Percentiles rank a stretch among this genome's conserved stretches.
Evolutionary conservation across 1,284 basidiomycete genomes (phyloP).

Genomic region (Grifola frondosa): DNA sequence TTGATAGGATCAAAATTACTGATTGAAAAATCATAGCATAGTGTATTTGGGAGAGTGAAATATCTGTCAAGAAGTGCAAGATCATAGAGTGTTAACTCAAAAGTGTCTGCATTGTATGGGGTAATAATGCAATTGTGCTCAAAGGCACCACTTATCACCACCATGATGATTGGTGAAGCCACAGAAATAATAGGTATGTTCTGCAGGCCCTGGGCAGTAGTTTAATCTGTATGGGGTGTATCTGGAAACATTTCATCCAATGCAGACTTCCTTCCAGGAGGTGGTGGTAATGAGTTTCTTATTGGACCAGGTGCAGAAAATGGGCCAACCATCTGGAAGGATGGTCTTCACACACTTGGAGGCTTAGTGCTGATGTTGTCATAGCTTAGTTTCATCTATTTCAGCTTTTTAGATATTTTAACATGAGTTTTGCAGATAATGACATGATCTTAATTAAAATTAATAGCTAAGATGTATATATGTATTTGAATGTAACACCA

Average conservation of each 20-base stretch:
- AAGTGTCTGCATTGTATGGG: conserved; percentile 19
- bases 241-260: conserved; percentile 5
- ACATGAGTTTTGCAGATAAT: not conserved
- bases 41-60: conserved; percentile 29
- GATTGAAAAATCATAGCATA: conserved; percentile 35
- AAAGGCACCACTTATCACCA: not conserved
- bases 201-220: not conserved
- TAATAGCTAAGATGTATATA: not conserved
- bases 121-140: conserved; percentile 5
- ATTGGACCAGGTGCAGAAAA: not conserved
- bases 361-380: conserved; percentile 4
- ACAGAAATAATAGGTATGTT: conserved; percentile 12
- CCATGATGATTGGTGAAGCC: conserved; percentile 7
- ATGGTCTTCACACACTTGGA: not conserved
- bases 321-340: not conserved
- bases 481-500: conserved; percentile 1
- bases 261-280: conserved; percentile 5
- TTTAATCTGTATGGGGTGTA: not conserved
- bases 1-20: conserved; percentile 30
- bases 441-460: too few relatives aligned
- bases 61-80: conserved; percentile 22
- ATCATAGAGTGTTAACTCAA: conserved; percentile 9
- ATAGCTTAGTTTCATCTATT: conserved; percentile 11
- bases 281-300: not conserved
- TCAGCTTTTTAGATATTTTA: not conserved